Evolutionary conservation across 2,329 filamentous ascomycete species (phyloP), one percentile per base, ranked within the genome.

Genomic region (Cytospora leucostoma): DNA sequence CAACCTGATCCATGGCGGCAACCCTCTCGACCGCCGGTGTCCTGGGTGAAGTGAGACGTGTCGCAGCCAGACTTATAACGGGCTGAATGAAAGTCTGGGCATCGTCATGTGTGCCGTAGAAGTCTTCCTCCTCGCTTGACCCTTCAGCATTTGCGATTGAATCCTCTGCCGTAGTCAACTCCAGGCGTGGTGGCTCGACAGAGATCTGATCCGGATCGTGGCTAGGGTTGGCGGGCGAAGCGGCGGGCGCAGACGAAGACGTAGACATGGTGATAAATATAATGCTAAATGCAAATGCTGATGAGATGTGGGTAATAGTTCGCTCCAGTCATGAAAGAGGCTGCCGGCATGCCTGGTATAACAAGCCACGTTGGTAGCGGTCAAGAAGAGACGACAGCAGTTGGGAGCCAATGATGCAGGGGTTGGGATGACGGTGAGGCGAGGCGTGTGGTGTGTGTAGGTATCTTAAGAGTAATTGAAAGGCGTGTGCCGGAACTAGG

Each of bases 11-110:
- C 77, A 87, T 76, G 0, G 82, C 84, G 7, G 82, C 81, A 17
- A 79, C 81, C 72, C 84, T 87, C 71, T 88, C 85, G 34, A 79
- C 78, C 4, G 83, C 84, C 7, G 84, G 82, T 0, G 84, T 87
- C 61, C 76, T 80, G 6, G 79, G 75, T 4, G 82, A 81, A 13
- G 83, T 83, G 47, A 87, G 75, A 54, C 84, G 81, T 5, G 82
- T 84, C 10, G 84, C 85, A 27, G 78, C 77, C 7, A 79, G 78
- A 70, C 84, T 87, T 66, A 88, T 80, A 32, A 84, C 79, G 2
- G 84, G 83, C 70, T 85, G 84, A 56, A 88, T 78, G 53, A 87
- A 79, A 8, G 84, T 84, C 67, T 85, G 83, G 5, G 82, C 85
- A 67, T 83, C 83, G 68, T 87, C 84, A 62, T 82, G 44, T 77